These are phyloP conservation scores for Daldinia concentrica DNA, from an alignment of 495 filamentous ascomycete species.

Conservation along the genomic window DNA sequence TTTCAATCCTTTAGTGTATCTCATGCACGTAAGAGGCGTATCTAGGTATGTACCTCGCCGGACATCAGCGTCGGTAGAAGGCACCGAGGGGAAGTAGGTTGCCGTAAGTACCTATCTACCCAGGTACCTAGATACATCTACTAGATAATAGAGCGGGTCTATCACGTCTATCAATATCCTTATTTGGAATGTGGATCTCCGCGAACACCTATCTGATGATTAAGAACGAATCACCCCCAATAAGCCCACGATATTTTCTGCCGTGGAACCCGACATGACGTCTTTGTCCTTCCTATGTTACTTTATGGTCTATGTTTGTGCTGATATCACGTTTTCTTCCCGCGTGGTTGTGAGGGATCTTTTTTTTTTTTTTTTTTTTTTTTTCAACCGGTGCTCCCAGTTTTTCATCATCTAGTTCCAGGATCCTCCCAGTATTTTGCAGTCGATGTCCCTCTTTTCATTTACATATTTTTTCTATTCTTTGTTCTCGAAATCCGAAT, in stretches of 20 bases:
- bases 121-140: too few relatives aligned
- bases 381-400: background rate
- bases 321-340: conserved; percentile 5
- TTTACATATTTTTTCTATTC: conserved; percentile 6
- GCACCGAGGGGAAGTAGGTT: background rate
- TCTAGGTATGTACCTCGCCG: background rate
- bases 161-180: background rate
- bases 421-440: conserved; percentile 8
- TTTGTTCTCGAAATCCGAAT: conserved; percentile 27
- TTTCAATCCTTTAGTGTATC: conserved; percentile 17
- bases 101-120: too few relatives aligned
- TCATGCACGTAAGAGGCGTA: background rate
- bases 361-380: conserved; percentile 1
- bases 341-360: conserved; percentile 33
- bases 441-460: conserved; percentile 1
- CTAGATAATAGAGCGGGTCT: too few relatives aligned
- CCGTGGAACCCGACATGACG: conserved; percentile 37
- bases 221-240: conserved; percentile 17
- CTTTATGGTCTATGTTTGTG: conserved; percentile 4
- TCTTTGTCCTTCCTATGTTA: conserved; percentile 10
- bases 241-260: conserved; percentile 28
- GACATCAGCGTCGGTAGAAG: conserved; percentile 13
- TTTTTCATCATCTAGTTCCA: background rate
- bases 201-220: conserved; percentile 20
- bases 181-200: conserved; percentile 11